A percentile compares a stretch with the other conserved stretches of the same genome.
Evolutionary conservation across 305 asterid species (phyloP).

Genomic region (Solanum hybrid): DNA sequence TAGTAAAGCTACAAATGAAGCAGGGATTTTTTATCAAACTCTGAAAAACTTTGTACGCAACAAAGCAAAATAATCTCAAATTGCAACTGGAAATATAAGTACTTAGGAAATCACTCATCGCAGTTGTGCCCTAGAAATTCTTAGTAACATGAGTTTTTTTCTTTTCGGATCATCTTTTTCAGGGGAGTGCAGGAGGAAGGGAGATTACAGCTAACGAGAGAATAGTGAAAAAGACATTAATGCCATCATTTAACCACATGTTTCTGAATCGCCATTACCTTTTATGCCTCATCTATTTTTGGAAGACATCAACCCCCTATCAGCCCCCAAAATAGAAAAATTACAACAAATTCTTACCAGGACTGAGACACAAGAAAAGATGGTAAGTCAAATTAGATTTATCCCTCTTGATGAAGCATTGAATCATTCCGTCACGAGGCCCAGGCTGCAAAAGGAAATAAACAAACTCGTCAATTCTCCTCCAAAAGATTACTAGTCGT

Average conservation of each 20-base stretch:
- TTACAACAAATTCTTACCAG: not conserved
- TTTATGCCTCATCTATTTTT: not conserved
- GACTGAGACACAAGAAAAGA: conserved; percentile 23
- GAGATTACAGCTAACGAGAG: not conserved
- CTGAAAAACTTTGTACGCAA: not conserved
- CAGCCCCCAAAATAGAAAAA: not conserved
- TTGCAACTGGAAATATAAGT: not conserved
- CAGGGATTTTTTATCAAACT: not conserved
- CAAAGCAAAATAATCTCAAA: not conserved
- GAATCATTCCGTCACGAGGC: conserved; percentile 20
- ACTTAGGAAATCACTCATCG: not conserved
- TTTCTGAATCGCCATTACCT: not conserved
- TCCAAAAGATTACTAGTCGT: not conserved
- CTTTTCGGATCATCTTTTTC: not conserved
- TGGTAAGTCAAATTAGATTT: conserved; percentile 18
- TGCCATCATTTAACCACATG: not conserved
- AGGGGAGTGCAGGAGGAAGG: not conserved
- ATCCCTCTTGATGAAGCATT: conserved; percentile 18
- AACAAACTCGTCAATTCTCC: not conserved
- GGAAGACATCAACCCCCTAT: not conserved
- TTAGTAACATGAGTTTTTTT: not conserved
- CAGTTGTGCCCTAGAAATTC: not conserved
- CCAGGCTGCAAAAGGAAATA: conserved; percentile 15
- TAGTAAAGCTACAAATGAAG: conserved; percentile 50
- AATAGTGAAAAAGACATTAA: not conserved